Evolutionary conservation across 192 early-diverging fungal genomes (phyloP).

Genomic region (Entomortierella beljakovae): DNA sequence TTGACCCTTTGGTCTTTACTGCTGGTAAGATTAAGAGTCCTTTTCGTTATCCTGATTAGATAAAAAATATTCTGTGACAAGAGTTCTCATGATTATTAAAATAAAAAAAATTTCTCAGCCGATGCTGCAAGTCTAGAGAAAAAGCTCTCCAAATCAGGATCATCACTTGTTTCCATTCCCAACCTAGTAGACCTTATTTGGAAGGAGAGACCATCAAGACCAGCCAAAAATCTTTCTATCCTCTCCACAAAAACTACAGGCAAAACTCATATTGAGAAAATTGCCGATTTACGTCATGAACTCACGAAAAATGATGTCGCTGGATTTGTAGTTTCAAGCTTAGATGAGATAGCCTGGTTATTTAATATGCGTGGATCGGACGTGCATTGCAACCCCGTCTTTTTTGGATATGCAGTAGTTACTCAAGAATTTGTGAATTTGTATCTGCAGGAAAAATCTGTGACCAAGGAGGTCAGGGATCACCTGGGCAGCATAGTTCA

Average conservation of each 20-base stretch:
- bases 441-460: slow-evolving; percentile 80
- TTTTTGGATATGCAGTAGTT: slow-evolving; percentile 90
- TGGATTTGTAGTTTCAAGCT: slow-evolving; percentile 84
- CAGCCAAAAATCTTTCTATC: slow-evolving; percentile 48
- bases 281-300: slow-evolving; percentile 73
- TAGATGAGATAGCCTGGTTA: slow-evolving; percentile 98
- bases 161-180: slow-evolving; percentile 72
- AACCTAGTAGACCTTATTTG: slow-evolving; percentile 94
- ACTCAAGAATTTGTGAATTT: slow-evolving; percentile 73
- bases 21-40: slow-evolving; percentile 57
- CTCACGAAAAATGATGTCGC: slow-evolving; percentile 68
- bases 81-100: neutral
- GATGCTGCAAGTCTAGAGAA: slow-evolving; percentile 67
- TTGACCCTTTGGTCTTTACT: slow-evolving; percentile 90
- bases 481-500: slow-evolving; percentile 71
- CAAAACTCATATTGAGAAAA: slow-evolving; percentile 69
- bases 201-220: slow-evolving; percentile 76
- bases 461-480: slow-evolving; percentile 67
- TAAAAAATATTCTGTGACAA: neutral
- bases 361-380: slow-evolving; percentile 98
- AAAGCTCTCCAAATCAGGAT: slow-evolving; percentile 65
- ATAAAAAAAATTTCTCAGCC: slow-evolving; percentile 26
- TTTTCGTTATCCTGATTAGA: neutral
- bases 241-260: slow-evolving; percentile 35
- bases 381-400: slow-evolving; percentile 96